phyloP scores from a whole-genome alignment of 1,284 basidiomycete species.

The Malassezia furfur region DNA sequence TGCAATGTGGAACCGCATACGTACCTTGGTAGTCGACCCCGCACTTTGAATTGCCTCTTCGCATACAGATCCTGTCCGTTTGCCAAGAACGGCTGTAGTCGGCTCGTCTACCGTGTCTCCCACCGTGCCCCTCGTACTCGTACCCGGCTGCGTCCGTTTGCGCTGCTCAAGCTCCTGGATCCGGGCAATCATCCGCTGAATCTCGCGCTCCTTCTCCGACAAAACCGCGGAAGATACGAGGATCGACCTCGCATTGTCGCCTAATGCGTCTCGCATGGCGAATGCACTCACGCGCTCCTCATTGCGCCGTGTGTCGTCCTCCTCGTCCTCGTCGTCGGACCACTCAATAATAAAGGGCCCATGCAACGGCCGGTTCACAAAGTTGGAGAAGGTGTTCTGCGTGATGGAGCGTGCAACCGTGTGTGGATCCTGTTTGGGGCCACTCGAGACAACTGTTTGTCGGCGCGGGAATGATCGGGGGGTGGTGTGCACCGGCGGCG shows the following conservation, averaged over 20 bases:
- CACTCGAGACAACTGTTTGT: background rate
- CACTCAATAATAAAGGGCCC: constrained; percentile 4
- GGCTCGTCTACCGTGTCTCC: no score
- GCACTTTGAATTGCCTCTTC: background rate
- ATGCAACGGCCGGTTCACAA: constrained; percentile 6
- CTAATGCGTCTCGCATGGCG: no score
- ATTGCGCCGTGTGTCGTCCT: no score
- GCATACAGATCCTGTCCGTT: background rate
- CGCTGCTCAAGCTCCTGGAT: constrained; percentile 6
- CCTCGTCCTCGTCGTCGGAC: constrained; percentile 14
- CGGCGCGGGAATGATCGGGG: background rate
- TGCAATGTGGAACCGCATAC: background rate
- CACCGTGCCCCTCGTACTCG: background rate
- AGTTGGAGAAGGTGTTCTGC: background rate
- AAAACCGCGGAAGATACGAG: background rate
- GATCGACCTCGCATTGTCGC: no score
- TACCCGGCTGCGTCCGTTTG: background rate
- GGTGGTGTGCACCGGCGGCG: background rate
- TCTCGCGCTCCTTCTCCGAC: constrained; percentile 9
- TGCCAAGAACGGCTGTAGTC: background rate
- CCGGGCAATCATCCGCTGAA: constrained; percentile 3
- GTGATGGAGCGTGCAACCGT: background rate
- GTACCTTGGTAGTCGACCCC: background rate
- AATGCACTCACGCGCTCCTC: no score
- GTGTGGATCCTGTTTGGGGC: background rate